Base-by-base conservation (phyloP, 306 rosid species). In the Benincasa hispida region DNA sequence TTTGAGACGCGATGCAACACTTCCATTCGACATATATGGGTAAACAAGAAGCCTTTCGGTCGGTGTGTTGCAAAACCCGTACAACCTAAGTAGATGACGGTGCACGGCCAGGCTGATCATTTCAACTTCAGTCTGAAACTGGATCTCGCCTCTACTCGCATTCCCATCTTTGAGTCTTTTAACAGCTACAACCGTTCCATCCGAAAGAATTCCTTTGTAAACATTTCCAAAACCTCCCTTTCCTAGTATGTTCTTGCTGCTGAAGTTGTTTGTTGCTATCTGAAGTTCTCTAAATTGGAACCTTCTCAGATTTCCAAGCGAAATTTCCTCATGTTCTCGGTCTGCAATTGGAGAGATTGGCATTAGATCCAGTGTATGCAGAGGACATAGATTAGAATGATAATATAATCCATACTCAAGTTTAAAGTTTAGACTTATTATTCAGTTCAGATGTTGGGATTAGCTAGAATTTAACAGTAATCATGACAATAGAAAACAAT, bases 31-130 rank as follows among this genome's bases (percentile, higher is more conserved):
- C 98, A 93, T 93, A 83, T 88, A 89, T 1, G 98, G 98, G 48
- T 91, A 93, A 81, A 93, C 92, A 27, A 93, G 88, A 79, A 93
- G 93, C 80, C 92, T 84, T 84, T 93, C 98, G 0, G 89, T 84
- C 34, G 93, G 84, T 25, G 98, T 89, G 76, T 89, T 84, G 81
- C 98, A 91, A 73, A 91, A 91, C 14, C 98, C 98, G 72, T 87
- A 87, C 6, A 93, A 79, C 76, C 92, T 83, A 51, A 93, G 96
- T 61, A 93, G 97, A 79, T 93, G 92, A 73, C 98, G 69, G 45
- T 93, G 98, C 51, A 93, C 97, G 4, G 98, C 98, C 57, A 93
- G 82, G 84, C 98, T 91, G 79, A 93, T 93, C 98, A 90, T 91
- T 87, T 93, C 98, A 74, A 93, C 93, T 84, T 93, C 98, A 55